Evolutionary conservation across 2,329 filamentous ascomycete species (phyloP).

Genomic region (Penicillium sp.): DNA sequence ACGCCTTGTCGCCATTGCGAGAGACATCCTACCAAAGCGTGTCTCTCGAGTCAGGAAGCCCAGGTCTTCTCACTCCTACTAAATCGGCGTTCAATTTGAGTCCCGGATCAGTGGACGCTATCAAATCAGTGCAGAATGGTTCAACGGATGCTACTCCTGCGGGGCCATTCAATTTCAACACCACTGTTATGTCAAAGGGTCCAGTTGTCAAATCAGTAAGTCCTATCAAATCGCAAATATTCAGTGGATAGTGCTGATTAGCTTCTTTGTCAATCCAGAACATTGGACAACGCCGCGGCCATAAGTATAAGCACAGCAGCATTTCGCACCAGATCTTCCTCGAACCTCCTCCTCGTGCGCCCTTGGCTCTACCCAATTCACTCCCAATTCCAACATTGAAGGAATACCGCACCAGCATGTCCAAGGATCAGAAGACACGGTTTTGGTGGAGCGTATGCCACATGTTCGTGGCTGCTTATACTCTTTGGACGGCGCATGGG

Average conservation of each 20-base stretch:
- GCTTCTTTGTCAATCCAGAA: conserved; percentile 54
- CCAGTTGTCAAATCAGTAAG: conserved; percentile 70
- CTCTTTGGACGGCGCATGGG: conserved; percentile 80
- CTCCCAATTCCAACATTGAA: conserved; percentile 84
- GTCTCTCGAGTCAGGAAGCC: conserved; percentile 19
- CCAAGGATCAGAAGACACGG: conserved; percentile 75
- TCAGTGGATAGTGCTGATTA: conserved; percentile 14
- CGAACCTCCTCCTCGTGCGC: conserved; percentile 79
- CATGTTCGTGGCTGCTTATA: conserved; percentile 74
- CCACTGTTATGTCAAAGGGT: conserved; percentile 69
- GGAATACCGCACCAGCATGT: conserved; percentile 89
- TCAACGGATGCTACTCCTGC: conserved; percentile 36
- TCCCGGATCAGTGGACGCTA: conserved; percentile 27
- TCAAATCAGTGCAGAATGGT: conserved; percentile 26
- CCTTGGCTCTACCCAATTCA: conserved; percentile 83
- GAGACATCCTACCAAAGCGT: conserved; percentile 34
- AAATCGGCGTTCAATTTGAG: conserved; percentile 37
- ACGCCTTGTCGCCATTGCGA: conserved; percentile 49
- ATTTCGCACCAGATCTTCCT: conserved; percentile 97
- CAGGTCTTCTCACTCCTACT: conserved; percentile 34
- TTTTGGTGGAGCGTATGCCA: conserved; percentile 90
- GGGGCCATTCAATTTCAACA: conserved; percentile 89
- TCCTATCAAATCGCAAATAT: conserved; percentile 32
- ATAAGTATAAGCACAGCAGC: conserved; percentile 97
- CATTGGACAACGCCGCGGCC: conserved; percentile 85